Evolutionary conservation across 129 eudicot genomes (phyloP), one percentile per base, ranked within the genome.

Genomic region (Sambucus nigra): DNA sequence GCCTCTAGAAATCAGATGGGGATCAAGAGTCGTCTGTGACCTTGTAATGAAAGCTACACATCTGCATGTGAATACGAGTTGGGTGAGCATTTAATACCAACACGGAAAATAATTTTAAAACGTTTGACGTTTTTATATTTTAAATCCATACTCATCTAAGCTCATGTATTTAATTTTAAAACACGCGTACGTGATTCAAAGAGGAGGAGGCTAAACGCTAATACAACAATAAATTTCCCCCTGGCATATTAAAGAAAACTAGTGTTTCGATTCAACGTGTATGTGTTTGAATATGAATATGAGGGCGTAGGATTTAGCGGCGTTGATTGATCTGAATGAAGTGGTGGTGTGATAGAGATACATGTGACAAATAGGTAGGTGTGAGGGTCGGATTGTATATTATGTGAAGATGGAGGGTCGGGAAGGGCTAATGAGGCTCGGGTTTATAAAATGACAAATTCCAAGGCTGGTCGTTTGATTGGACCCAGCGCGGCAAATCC

Each of bases 401-500:
- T 16, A 19, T 7, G 23, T 46, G 51, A n/a, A 3, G 17, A 12
- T 7, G 51, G 17, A 23, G 28, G 5, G 13, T 11, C 33, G 72
- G 65, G 23, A 54, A 48, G 63, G 64, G 4, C 14, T 31, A 0
- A 0, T 55, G 60, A 63, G 66, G 44, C 70, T 64, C 22, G 61
- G 62, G 66, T 45, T 42, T 15, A 27, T 20, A 26, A 69, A 59
- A 52, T 61, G 72, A 65, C 77, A 67, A 67, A 60, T 20, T 47
- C 58, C 73, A 60, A 60, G 26, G 61, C 79, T 67, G 48, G 51
- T 38, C 17, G 38, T 26, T 41, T 22, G 27, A 6, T 33, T 55
- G 31, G 63, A 51, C 48, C 49, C 44, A 72, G 73, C 73, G 78
- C 78, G 68, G 72, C 73, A 72, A 65, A 53, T 35, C 59, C 39